A percentile compares a stretch with the other conserved stretches of the same genome.
Conservation (phyloP, 2,329 filamentous ascomycete species). For the Curvularia lunata region DNA sequence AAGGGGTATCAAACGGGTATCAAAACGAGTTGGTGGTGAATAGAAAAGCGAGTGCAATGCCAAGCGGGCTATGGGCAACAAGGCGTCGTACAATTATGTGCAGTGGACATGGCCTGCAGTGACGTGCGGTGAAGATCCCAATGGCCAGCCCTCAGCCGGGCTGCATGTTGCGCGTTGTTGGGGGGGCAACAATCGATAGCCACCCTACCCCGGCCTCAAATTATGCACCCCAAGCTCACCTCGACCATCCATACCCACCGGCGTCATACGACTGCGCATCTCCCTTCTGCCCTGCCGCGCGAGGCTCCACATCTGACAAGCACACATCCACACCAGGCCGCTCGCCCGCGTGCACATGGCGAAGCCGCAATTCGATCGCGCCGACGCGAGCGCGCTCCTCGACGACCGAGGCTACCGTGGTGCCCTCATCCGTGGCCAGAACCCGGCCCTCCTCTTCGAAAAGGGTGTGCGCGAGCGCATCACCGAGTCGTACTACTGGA, state of each 20-base stretch:
- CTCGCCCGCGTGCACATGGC: slow-evolving; percentile 24
- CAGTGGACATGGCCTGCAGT: slow-evolving; percentile 33
- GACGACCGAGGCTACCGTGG: slow-evolving; percentile 87
- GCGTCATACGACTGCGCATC: neutral
- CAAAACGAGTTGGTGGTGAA: slow-evolving; percentile 21
- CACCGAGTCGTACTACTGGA: slow-evolving; percentile 95
- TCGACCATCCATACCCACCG: slow-evolving; percentile 1
- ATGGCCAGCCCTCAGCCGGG: slow-evolving; percentile 21
- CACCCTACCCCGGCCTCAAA: slow-evolving; percentile 15
- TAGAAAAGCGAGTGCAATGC: slow-evolving; percentile 18
- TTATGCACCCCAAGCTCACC: slow-evolving; percentile 15
- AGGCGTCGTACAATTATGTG: slow-evolving; percentile 4
- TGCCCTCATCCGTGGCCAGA: slow-evolving; percentile 82
- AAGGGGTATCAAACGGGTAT: slow-evolving; percentile 19
- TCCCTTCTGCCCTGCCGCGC: neutral
- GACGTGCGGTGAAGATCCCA: slow-evolving; percentile 29
- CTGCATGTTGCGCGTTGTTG: slow-evolving; percentile 27
- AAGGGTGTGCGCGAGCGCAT: slow-evolving; percentile 96
- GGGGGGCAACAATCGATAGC: slow-evolving; percentile 41
- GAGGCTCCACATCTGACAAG: neutral
- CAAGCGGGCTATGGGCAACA: slow-evolving; percentile 28
- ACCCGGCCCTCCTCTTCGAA: slow-evolving; percentile 94
- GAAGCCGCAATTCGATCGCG: slow-evolving; percentile 66
- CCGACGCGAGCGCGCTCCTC: slow-evolving; percentile 78
- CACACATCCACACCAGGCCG: neutral